Conservation (phyloP, 2,329 filamentous ascomycete species). For the Talaromyces pinophilus region DNA sequence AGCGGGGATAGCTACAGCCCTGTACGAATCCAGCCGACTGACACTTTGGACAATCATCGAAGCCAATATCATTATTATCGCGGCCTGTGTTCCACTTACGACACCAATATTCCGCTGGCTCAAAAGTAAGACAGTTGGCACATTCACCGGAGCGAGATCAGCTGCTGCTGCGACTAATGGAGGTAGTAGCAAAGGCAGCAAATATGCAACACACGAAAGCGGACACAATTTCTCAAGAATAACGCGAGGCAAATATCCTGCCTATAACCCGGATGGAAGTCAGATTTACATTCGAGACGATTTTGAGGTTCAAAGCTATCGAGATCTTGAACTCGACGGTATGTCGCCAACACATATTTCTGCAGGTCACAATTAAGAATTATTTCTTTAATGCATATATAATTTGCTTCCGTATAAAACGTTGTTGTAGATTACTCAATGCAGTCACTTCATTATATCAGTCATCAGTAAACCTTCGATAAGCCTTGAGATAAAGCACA, state of each 20-base stretch:
- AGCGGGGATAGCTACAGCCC: background rate
- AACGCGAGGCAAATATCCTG: background rate
- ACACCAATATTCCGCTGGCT: background rate
- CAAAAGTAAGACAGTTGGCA: background rate
- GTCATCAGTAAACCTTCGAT: background rate
- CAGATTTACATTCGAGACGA: background rate
- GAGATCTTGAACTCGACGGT: background rate
- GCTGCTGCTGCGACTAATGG: background rate
- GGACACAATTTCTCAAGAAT: background rate
- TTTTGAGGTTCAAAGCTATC: background rate
- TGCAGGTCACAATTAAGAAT: background rate
- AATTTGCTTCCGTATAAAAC: background rate
- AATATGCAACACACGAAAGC: background rate
- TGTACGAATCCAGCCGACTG: background rate
- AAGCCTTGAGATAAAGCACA: background rate
- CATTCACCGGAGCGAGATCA: background rate
- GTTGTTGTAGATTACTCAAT: background rate
- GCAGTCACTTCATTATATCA: background rate
- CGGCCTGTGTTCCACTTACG: background rate
- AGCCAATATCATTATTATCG: background rate
- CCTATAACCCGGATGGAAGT: background rate
- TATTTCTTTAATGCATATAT: background rate
- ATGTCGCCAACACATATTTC: background rate
- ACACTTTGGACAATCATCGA: constrained; percentile 6
- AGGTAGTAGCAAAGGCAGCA: background rate